A percentile compares a stretch with the other conserved stretches of the same genome.
Conservation (phyloP, 2,329 filamentous ascomycete genomes). For the Paecilomyces sp. region DNA sequence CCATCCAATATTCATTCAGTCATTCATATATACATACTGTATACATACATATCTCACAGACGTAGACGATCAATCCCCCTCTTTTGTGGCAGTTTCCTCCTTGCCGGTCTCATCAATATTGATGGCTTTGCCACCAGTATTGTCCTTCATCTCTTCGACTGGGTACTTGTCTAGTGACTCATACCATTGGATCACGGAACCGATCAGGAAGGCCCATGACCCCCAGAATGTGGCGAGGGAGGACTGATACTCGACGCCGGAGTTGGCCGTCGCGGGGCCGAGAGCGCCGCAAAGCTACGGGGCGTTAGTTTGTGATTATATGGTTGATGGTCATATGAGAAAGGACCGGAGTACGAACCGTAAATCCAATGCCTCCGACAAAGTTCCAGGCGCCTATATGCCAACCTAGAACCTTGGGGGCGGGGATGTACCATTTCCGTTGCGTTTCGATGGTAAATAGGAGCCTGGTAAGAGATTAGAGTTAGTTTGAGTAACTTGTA, state of each 20-base stretch:
- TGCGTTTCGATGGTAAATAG: constrained; percentile 64
- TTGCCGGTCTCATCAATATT: neutral
- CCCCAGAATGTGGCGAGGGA: constrained; percentile 41
- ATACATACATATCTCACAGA: too few relatives aligned
- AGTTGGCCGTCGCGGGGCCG: constrained; percentile 40
- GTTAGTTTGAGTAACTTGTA: neutral
- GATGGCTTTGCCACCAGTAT: neutral
- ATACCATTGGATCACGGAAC: constrained; percentile 43
- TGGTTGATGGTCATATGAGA: neutral
- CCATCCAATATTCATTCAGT: too few relatives aligned
- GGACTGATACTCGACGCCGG: constrained; percentile 41
- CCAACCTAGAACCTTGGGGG: constrained; percentile 54
- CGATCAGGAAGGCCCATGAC: constrained; percentile 37
- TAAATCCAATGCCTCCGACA: constrained; percentile 57
- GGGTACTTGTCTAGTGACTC: constrained; percentile 44
- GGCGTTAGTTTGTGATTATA: neutral
- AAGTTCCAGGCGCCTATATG: constrained; percentile 62
- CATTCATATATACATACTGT: too few relatives aligned
- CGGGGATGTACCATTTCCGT: constrained; percentile 55
- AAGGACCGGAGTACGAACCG: constrained; percentile 20
- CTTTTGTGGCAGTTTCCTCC: neutral
- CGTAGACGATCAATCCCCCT: neutral
- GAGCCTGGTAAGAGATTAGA: constrained; percentile 17
- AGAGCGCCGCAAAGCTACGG: constrained; percentile 46
- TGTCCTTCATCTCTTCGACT: constrained; percentile 23